Evolutionary conservation across 306 rosid genomes (phyloP).

Genomic region (Quillaja saponaria): DNA sequence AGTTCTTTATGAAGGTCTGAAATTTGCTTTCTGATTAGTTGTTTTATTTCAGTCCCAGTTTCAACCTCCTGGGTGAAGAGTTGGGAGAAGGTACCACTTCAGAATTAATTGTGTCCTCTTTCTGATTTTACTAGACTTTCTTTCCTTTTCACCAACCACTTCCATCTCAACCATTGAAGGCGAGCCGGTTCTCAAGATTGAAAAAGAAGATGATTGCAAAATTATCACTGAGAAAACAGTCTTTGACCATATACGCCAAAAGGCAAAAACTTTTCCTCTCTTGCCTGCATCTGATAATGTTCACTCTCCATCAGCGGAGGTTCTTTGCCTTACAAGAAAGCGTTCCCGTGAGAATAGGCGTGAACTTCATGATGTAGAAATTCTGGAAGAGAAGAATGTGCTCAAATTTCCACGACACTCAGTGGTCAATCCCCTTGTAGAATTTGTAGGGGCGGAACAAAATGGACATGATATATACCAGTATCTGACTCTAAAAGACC

Average conservation of each 20-base stretch:
- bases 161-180: conserved; percentile 41
- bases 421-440: conserved; percentile 39
- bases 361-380: conserved; percentile 51
- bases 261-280: conserved; percentile 66
- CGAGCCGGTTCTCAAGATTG: conserved; percentile 38
- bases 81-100: conserved; percentile 57
- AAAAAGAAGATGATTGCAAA: conserved; percentile 58
- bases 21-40: conserved; percentile 10
- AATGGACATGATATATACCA: conserved; percentile 14
- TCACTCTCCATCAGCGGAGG: conserved; percentile 50
- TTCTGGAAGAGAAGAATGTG: conserved; percentile 45
- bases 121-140: conserved; percentile 6
- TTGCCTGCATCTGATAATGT: conserved; percentile 47
- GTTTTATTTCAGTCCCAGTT: conserved; percentile 68
- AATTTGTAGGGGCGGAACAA: conserved; percentile 36
- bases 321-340: conserved; percentile 47
- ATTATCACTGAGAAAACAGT: conserved; percentile 65
- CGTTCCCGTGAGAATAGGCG: conserved; percentile 50
- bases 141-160: conserved; percentile 27
- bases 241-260: conserved; percentile 90
- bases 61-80: conserved; percentile 71
- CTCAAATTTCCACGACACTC: conserved; percentile 32
- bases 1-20: conserved; percentile 21
- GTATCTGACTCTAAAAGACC: conserved; percentile 27
- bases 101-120: conserved; percentile 1